A percentile compares a stretch with the other conserved stretches of the same genome.
Evolutionary conservation across 176 grass and related monocot species (phyloP).

Genomic region (Aegilops bicornis): DNA sequence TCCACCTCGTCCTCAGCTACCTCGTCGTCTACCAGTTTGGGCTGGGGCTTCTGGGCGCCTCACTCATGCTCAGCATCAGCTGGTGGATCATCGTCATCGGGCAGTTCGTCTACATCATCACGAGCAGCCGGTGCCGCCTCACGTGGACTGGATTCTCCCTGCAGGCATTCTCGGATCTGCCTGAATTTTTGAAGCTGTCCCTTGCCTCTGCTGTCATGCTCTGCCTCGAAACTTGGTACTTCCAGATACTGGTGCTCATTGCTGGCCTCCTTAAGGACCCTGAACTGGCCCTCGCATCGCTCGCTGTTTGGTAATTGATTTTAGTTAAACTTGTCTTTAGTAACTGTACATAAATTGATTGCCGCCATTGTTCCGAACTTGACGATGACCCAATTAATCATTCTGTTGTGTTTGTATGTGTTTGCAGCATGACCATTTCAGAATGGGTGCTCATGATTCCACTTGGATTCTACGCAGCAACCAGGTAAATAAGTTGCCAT

Average conservation of each 20-base stretch:
- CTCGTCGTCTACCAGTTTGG: conserved; percentile 36
- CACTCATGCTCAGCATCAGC: conserved; percentile 51
- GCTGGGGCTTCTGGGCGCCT: conserved; percentile 55
- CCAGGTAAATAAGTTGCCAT: conserved; percentile 35
- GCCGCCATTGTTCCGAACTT: too few species aligned
- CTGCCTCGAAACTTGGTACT: conserved; percentile 62
- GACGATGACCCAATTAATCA: neutral
- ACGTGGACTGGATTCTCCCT: conserved; percentile 60
- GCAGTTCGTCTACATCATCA: conserved; percentile 62
- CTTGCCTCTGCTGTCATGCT: conserved; percentile 77
- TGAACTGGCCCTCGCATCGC: conserved; percentile 44
- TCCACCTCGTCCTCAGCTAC: conserved; percentile 51
- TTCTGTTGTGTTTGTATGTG: neutral
- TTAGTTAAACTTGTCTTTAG: too few species aligned
- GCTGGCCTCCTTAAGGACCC: conserved; percentile 48
- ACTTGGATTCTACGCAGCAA: conserved; percentile 79
- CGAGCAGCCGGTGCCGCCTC: conserved; percentile 34
- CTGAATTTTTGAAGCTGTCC: conserved; percentile 44
- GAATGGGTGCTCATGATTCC: conserved; percentile 91
- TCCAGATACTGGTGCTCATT: conserved; percentile 51
- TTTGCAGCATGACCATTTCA: conserved; percentile 68
- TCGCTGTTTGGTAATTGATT: conserved; percentile 53
- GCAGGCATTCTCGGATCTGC: conserved; percentile 50
- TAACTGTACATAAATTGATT: too few species aligned
- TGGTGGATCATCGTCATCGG: conserved; percentile 58